Evolutionary conservation across 345 rosid species (phyloP).

Genomic region (Microthlaspi erraticum): DNA sequence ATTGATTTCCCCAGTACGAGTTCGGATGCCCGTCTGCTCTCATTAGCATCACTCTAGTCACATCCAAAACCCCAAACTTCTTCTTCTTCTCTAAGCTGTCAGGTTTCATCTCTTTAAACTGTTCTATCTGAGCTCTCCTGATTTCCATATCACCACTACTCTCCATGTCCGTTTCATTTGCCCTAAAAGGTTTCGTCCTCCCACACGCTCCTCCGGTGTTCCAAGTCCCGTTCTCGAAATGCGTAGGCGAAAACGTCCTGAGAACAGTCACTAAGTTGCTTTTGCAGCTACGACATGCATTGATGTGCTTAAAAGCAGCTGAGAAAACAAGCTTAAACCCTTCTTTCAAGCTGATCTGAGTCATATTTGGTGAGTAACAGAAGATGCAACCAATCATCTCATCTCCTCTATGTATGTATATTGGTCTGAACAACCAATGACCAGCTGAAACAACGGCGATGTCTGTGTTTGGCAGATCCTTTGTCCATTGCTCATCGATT

Average conservation of each 20-base stretch:
- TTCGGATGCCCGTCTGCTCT: constrained; percentile 80
- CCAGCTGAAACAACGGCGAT: constrained; percentile 60
- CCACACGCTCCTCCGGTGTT: constrained; percentile 68
- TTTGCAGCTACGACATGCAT: constrained; percentile 47
- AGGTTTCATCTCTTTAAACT: constrained; percentile 47
- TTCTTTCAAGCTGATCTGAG: constrained; percentile 38
- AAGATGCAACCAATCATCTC: constrained; percentile 59
- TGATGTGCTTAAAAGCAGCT: constrained; percentile 54
- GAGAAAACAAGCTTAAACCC: constrained; percentile 57
- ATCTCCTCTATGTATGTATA: constrained; percentile 51
- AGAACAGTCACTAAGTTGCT: constrained; percentile 48
- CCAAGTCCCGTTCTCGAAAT: constrained; percentile 79
- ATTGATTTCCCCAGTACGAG: constrained; percentile 62
- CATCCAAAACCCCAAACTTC: constrained; percentile 57
- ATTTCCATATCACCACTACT: constrained; percentile 46
- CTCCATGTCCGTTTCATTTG: constrained; percentile 30
- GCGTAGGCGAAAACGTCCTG: constrained; percentile 76
- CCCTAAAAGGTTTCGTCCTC: constrained; percentile 49
- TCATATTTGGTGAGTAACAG: constrained; percentile 57
- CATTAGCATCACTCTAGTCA: constrained; percentile 65
- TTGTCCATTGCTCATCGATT: constrained; percentile 53
- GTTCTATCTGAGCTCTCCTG: constrained; percentile 55
- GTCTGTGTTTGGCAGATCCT: constrained; percentile 51
- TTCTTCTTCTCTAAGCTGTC: constrained; percentile 28
- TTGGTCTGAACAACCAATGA: constrained; percentile 76